Evolutionary conservation across 495 filamentous ascomycete genomes (phyloP), one percentile per base, ranked within the genome.

Genomic region (Hypoxylon intermedium): DNA sequence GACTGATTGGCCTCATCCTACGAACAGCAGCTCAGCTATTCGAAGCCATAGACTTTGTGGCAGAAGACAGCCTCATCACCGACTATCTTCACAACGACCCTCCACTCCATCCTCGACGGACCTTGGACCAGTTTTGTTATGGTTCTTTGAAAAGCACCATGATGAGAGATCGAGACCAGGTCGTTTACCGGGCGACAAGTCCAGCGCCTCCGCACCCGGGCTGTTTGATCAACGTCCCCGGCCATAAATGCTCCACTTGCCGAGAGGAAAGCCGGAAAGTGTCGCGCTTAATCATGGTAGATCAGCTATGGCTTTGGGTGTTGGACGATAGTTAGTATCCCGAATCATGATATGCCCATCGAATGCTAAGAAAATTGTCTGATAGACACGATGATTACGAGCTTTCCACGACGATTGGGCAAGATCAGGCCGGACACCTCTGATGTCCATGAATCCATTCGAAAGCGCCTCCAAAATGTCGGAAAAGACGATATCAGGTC

Each of bases 261-360:
- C 57, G 20, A 9, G 58, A 53, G 15, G 67, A 77, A n/a, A 74
- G 76, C 9, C 61, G 57, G 6, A 75, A 77, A 13, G 76, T 86
- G 4, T 79, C 85, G 0, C 84, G 86, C 51, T 78, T 90, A n/a
- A 80, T 89, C 67, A 91, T 90, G 88, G 87, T 89, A 0, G 88
- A 90, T 58, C 87, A 90, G 63, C 74, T 90, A 1, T 90, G 87
- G 87, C 81, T 90, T 78, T 90, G 86, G 86, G 79, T 89, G 24
- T 59, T 90, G 2, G 86, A 88, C 16, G 80, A 81, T 9, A 82
- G n/a, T n/a, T n/a, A n/a, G n/a, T n/a, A n/a, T n/a, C n/a, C n/a
- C n/a, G n/a, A n/a, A n/a, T n/a, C n/a, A n/a, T n/a, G n/a, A n/a
- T n/a, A n/a, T n/a, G n/a, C n/a, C n/a, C n/a, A n/a, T n/a, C n/a